Evolutionary conservation across 129 eudicot species (phyloP).

Genomic region (Centaurea solstitialis): DNA sequence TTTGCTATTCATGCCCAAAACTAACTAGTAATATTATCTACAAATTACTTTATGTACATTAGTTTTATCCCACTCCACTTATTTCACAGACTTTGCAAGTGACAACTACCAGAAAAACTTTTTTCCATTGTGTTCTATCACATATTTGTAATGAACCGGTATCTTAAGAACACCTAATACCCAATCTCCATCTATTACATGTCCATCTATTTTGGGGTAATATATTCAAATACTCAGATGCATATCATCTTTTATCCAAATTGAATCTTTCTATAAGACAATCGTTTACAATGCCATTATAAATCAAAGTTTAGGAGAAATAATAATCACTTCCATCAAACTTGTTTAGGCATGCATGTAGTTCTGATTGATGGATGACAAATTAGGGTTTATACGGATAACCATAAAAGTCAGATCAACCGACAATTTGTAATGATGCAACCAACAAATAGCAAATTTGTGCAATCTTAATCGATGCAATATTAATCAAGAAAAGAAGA

Average conservation of each 20-base stretch:
- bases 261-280: not conserved
- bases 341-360: not conserved
- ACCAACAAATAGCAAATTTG: no score
- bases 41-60: not conserved
- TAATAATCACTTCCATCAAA: not conserved
- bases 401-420: not conserved
- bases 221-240: not conserved
- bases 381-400: not conserved
- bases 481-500: not conserved
- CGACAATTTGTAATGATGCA: conserved; percentile 11
- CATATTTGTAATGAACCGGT: not conserved
- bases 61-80: not conserved
- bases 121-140: not conserved
- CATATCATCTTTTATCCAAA: not conserved
- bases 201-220: not conserved
- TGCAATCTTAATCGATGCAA: no score
- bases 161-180: not conserved
- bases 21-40: conserved; percentile 6
- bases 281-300: not conserved
- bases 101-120: not conserved
- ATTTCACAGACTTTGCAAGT: not conserved
- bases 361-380: not conserved
- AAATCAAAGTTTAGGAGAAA: not conserved
- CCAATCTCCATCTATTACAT: not conserved
- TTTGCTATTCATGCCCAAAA: conserved; percentile 5